Evolutionary conservation across 2,329 filamentous ascomycete species (phyloP).

Genomic region (Scopulariopsis brevicaulis): DNA sequence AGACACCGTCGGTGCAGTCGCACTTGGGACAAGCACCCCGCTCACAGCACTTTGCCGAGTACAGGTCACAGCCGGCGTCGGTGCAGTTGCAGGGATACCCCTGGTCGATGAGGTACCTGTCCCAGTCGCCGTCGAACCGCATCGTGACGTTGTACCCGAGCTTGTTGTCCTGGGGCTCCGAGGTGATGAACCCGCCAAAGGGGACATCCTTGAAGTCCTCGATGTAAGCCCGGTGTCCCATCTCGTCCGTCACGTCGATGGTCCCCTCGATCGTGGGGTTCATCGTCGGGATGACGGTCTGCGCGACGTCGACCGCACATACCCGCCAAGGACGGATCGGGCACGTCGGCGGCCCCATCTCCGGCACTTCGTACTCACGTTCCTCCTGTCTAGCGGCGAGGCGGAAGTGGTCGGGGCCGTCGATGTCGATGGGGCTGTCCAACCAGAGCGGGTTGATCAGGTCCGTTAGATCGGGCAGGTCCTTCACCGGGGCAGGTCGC

Average conservation of each 20-base stretch:
- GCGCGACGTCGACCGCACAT: background rate
- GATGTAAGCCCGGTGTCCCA: background rate
- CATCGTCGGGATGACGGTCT: constrained; percentile 1
- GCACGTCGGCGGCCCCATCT: background rate
- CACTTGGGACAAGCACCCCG: background rate
- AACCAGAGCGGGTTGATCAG: background rate
- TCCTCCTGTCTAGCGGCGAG: background rate
- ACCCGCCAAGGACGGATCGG: background rate
- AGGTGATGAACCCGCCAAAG: constrained; percentile 2
- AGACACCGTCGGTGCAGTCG: background rate
- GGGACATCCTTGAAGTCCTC: background rate
- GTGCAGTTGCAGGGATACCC: constrained; percentile 2
- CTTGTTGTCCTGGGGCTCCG: background rate
- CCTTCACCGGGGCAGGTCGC: background rate
- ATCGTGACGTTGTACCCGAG: constrained; percentile 3
- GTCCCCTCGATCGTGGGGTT: background rate
- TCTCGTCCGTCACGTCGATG: constrained; percentile 2
- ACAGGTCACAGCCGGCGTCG: constrained; percentile 1
- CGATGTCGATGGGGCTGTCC: background rate
- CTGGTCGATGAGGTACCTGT: background rate
- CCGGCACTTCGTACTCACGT: background rate
- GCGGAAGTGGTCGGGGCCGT: background rate
- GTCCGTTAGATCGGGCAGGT: background rate
- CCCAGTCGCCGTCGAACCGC: constrained; percentile 1
- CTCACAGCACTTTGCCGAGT: constrained; percentile 1